Percentiles rank a stretch among this genome's conserved stretches.
phyloP scores from a whole-genome alignment of 2,329 filamentous ascomycete genomes.

The Coniochaeta sp. region DNA sequence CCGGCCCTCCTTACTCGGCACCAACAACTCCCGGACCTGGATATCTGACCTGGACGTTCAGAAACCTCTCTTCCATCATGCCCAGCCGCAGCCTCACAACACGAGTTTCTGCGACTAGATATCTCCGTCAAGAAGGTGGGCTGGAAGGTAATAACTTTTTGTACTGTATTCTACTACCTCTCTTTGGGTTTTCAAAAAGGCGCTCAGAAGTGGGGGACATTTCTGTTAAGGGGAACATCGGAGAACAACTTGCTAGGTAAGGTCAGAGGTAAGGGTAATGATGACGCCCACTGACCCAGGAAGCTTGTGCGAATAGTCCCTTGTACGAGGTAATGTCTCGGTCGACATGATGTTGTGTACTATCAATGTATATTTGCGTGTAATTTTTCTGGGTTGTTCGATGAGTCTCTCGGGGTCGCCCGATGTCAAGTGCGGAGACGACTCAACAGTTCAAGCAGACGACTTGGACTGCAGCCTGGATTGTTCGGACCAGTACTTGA shows the following conservation, averaged over 20 bases:
- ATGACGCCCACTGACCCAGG: background rate
- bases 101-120: background rate
- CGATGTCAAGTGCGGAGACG: background rate
- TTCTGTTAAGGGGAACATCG: background rate
- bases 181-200: background rate
- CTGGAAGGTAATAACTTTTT: constrained; percentile 1
- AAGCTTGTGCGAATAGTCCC: background rate
- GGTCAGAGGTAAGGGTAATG: constrained; percentile 2
- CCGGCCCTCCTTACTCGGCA: background rate
- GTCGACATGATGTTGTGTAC: background rate
- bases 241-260: constrained; percentile 1
- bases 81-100: background rate
- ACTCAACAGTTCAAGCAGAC: too few relatives aligned
- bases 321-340: background rate
- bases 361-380: background rate
- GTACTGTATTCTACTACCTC: background rate
- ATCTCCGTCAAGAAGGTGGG: background rate
- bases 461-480: background rate
- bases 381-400: background rate
- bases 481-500: background rate
- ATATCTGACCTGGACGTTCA: background rate
- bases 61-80: background rate
- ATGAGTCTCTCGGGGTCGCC: background rate
- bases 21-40: background rate
- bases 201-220: background rate